A percentile compares a stretch with the other conserved stretches of the same genome.
These are phyloP conservation scores for Teunomyces panamensis DNA, from an alignment of 805 yeast genomes.

Conservation along the genomic window DNA sequence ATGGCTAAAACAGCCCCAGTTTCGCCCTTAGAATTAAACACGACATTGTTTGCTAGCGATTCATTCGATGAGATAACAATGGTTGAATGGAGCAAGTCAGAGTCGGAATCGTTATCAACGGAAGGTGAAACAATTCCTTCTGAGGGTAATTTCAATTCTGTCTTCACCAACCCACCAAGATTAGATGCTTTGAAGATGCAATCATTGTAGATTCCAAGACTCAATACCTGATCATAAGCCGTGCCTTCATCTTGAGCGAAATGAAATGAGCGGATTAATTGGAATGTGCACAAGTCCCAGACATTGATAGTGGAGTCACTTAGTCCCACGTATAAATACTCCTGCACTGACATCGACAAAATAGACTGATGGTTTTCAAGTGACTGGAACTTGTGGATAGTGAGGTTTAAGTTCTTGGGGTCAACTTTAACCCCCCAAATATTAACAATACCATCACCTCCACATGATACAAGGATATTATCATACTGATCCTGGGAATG, in stretches of 20 bases:
- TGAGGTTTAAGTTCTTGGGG: background rate
- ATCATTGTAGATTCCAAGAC: constrained; percentile 54
- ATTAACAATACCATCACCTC: constrained; percentile 89
- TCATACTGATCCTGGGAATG: constrained; percentile 13
- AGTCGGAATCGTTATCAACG: constrained; percentile 8
- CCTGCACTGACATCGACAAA: constrained; percentile 61
- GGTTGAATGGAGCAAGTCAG: constrained; percentile 6
- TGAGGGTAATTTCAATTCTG: constrained; percentile 15
- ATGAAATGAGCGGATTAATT: constrained; percentile 50
- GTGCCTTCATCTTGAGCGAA: constrained; percentile 12
- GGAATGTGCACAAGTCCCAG: constrained; percentile 85
- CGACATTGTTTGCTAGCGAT: constrained; percentile 3
- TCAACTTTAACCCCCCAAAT: constrained; percentile 57
- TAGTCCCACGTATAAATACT: constrained; percentile 79
- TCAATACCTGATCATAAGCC: constrained; percentile 45
- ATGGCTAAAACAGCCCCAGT: constrained; percentile 56
- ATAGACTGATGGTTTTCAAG: constrained; percentile 69
- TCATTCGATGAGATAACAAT: constrained; percentile 12
- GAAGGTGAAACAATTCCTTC: background rate
- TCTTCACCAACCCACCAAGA: constrained; percentile 37
- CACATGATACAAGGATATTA: constrained; percentile 36
- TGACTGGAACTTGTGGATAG: constrained; percentile 22
- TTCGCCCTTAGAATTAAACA: constrained; percentile 7
- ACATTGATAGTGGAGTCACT: constrained; percentile 71
- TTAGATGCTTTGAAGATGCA: constrained; percentile 64